These are phyloP conservation scores for Yamadazyma blattariae DNA, from an alignment of 1,139 yeast genomes.

Conservation along the genomic window DNA sequence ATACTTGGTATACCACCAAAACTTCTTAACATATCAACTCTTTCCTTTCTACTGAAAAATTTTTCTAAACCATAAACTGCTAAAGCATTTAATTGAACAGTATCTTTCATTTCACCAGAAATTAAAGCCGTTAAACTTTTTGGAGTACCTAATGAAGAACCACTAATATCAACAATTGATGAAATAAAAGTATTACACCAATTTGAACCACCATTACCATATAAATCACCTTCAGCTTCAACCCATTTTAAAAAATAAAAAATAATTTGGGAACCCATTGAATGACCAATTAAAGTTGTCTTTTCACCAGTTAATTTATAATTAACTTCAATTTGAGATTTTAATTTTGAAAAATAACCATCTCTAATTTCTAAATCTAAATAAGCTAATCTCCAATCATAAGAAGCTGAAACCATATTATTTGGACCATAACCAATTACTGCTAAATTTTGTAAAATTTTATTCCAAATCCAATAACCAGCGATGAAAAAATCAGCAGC, in stretches of 20 bases:
- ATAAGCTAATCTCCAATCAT: constrained; percentile 94
- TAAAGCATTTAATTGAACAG: constrained; percentile 86
- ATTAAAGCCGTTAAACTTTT: constrained; percentile 87
- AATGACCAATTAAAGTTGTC: constrained; percentile 80
- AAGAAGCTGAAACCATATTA: constrained; percentile 85
- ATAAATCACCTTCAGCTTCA: constrained; percentile 75
- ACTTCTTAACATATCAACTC: constrained; percentile 78
- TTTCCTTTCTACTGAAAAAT: constrained; percentile 85
- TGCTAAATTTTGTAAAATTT: constrained; percentile 85
- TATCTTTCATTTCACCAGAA: constrained; percentile 97
- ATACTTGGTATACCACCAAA: constrained; percentile 95
- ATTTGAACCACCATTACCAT: constrained; percentile 81
- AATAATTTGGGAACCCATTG: constrained; percentile 93
- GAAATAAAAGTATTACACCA: constrained; percentile 89
- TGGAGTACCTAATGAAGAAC: constrained; percentile 89
- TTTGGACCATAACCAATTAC: constrained; percentile 93
- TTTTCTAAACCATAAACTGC: constrained; percentile 95
- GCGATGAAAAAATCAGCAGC: constrained; percentile 96
- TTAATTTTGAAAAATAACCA: constrained; percentile 75
- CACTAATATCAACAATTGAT: constrained; percentile 82
- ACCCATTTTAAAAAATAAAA: constrained; percentile 94
- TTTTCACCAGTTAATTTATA: constrained; percentile 59
- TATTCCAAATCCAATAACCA: constrained; percentile 99
- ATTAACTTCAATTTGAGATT: constrained; percentile 63
- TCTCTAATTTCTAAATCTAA: constrained; percentile 86